Conservation (phyloP, 2,329 filamentous ascomycete species). For the Verticillium tricorpus region DNA sequence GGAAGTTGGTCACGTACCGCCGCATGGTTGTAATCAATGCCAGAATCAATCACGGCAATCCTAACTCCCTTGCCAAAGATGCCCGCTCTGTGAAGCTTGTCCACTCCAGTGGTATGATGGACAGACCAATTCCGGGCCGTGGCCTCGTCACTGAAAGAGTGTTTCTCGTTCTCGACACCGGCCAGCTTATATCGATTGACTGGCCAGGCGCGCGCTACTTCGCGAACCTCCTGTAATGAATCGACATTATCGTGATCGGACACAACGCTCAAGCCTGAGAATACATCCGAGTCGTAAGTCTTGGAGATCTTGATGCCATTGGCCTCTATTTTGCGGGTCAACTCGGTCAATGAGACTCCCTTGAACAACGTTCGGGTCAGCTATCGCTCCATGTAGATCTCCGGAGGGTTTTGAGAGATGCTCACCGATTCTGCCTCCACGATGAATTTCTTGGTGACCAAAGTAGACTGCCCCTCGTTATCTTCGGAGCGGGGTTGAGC, state of each 20-base stretch:
- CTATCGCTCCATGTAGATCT: not conserved
- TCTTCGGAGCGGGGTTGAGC: not conserved
- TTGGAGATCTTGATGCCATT: slow-evolving; percentile 12
- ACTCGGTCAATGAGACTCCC: slow-evolving; percentile 8
- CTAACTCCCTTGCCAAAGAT: slow-evolving; percentile 14
- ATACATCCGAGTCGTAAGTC: slow-evolving; percentile 21
- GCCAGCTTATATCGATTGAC: slow-evolving; percentile 15
- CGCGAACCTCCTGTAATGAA: slow-evolving; percentile 15
- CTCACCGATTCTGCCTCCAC: slow-evolving; percentile 14
- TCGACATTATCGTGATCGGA: slow-evolving; percentile 27
- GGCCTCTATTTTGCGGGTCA: slow-evolving; percentile 10
- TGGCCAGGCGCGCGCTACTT: slow-evolving; percentile 18
- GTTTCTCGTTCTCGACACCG: slow-evolving; percentile 3
- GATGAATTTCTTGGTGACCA: slow-evolving; percentile 12
- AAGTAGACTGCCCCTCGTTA: not conserved
- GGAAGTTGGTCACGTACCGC: slow-evolving; percentile 7
- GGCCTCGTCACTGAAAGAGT: slow-evolving; percentile 14
- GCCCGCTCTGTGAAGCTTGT: slow-evolving; percentile 12
- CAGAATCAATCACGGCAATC: slow-evolving; percentile 15
- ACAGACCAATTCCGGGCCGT: slow-evolving; percentile 24
- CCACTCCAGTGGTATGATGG: slow-evolving; percentile 13
- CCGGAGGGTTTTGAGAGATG: rapidly evolving
- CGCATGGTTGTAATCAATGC: slow-evolving; percentile 13
- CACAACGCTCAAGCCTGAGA: slow-evolving; percentile 27
- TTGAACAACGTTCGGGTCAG: not conserved